Conservation (phyloP, 768 basidiomycete genomes). For the Collybia sp. region DNA sequence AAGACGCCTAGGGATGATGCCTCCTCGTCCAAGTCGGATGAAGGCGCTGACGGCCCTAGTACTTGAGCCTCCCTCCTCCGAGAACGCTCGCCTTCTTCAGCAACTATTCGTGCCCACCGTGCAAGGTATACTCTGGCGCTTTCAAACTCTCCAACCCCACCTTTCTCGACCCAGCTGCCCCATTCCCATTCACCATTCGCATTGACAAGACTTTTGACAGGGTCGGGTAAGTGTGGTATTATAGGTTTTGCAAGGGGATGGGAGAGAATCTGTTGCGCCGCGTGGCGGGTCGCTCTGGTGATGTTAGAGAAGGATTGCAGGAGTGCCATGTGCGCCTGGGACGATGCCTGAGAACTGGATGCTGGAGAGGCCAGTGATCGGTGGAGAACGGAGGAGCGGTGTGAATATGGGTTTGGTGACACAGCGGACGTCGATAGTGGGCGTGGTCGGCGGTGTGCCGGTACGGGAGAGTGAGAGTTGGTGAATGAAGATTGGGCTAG, state of each 20-base stretch:
- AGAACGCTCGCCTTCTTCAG: slow-evolving; percentile 94
- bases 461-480: slow-evolving; percentile 76
- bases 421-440: slow-evolving; percentile 44
- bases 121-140: slow-evolving; percentile 95
- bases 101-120: slow-evolving; percentile 94
- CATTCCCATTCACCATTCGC: slow-evolving; percentile 91
- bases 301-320: slow-evolving; percentile 94
- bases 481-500: slow-evolving; percentile 74
- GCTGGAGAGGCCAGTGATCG: slow-evolving; percentile 64
- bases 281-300: slow-evolving; percentile 87
- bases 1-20: slow-evolving; percentile 80
- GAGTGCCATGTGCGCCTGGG: slow-evolving; percentile 76
- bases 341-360: slow-evolving; percentile 44
- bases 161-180: slow-evolving; percentile 91
- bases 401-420: slow-evolving; percentile 50
- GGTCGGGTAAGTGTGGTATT: slow-evolving; percentile 92
- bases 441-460: slow-evolving; percentile 74
- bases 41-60: slow-evolving; percentile 46
- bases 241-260: slow-evolving; percentile 96
- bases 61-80: slow-evolving; percentile 75
- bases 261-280: slow-evolving; percentile 91
- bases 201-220: slow-evolving; percentile 85
- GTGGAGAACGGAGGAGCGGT: slow-evolving; percentile 75
- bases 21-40: slow-evolving; percentile 50
- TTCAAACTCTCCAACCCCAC: slow-evolving; percentile 94